phyloP scores from a whole-genome alignment of 371 early-diverging fungal genomes.

The Smittium mucronatum region DNA sequence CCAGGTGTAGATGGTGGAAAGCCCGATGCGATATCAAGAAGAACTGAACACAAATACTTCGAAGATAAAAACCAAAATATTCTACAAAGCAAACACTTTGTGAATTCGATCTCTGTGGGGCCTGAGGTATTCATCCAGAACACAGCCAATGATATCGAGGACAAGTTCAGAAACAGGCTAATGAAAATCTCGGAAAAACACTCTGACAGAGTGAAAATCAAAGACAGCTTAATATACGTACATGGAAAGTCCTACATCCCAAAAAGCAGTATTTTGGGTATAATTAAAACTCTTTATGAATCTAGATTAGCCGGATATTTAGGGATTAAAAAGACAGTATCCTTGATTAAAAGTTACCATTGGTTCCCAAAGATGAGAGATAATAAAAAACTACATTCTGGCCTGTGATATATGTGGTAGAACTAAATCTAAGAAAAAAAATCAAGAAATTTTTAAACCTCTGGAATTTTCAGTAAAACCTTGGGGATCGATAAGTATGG shows the following conservation, averaged over 20 bases:
- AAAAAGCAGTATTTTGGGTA: not conserved
- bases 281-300: not conserved
- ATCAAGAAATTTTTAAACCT: slow-evolving; percentile 5
- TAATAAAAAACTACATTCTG: not conserved
- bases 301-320: not conserved
- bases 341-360: not conserved
- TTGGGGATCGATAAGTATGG: slow-evolving; percentile 1
- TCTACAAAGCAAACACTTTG: not conserved
- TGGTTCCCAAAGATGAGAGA: slow-evolving; percentile 4
- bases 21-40: slow-evolving; percentile 15
- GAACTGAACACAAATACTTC: not conserved
- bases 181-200: not conserved
- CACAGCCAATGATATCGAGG: not conserved
- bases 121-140: not conserved
- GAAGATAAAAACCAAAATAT: not conserved
- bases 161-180: not conserved
- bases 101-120: not conserved
- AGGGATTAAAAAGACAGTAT: slow-evolving; percentile 3
- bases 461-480: not conserved
- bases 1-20: slow-evolving; percentile 1
- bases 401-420: not conserved
- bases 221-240: not conserved
- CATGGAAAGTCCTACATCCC: not conserved
- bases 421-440: not conserved
- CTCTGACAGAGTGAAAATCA: not conserved